phyloP scores from a whole-genome alignment of 352 stramenopile genomes.

The Elongisporangium undulatum region DNA sequence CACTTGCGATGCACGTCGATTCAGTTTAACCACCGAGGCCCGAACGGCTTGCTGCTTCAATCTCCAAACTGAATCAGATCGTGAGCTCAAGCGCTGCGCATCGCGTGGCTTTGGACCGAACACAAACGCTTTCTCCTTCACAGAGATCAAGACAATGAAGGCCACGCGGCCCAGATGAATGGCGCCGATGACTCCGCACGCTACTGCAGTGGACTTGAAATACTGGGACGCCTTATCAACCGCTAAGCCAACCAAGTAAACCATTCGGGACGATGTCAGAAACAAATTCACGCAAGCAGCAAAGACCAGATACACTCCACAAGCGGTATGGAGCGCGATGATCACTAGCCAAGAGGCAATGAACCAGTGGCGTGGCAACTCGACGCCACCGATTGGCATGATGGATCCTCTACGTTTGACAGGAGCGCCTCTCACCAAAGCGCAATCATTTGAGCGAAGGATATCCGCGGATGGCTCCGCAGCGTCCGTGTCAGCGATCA shows the following conservation, averaged over 20 bases:
- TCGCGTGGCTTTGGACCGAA: background rate
- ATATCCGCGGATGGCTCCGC: no score
- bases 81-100: no score
- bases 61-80: background rate
- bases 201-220: background rate
- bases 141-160: background rate
- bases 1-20: background rate
- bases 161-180: background rate
- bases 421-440: no score
- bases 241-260: background rate
- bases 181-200: background rate
- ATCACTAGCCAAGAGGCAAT: background rate
- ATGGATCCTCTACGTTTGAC: no score
- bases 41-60: background rate
- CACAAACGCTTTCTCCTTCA: background rate
- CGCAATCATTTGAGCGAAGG: no score
- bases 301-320: background rate
- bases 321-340: background rate
- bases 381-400: background rate
- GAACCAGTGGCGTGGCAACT: background rate
- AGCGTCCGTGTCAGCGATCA: no score
- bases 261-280: background rate
- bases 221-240: background rate
- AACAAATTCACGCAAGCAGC: background rate
- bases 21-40: background rate